These are phyloP conservation scores for Purshia tridentata DNA, from an alignment of 306 rosid species.

Conservation along the genomic window DNA sequence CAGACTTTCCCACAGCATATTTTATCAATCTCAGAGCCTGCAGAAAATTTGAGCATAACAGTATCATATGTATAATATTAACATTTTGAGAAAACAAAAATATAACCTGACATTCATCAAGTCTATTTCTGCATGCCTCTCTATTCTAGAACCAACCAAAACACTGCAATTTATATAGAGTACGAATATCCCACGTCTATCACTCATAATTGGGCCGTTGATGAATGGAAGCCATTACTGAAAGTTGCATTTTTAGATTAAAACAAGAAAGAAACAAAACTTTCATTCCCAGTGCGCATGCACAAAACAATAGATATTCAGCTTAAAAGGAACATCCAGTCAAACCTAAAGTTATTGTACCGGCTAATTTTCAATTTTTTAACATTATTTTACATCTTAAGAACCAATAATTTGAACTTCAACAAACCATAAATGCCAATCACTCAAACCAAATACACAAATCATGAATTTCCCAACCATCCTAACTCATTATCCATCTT, in stretches of 20 bases:
- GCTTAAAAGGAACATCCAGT: background rate
- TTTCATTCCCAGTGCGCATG: background rate
- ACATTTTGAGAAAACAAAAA: background rate
- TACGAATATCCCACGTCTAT: background rate
- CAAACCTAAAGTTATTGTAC: background rate
- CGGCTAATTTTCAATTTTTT: background rate
- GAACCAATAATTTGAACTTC: background rate
- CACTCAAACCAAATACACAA: background rate
- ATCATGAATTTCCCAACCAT: background rate
- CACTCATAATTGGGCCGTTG: background rate
- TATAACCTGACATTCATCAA: background rate
- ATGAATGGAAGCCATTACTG: background rate
- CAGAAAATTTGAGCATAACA: slow-evolving; percentile 18
- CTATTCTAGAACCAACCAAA: background rate
- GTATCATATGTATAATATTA: slow-evolving; percentile 9
- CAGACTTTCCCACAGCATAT: slow-evolving; percentile 85
- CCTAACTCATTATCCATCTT: background rate
- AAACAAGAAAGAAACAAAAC: too few relatives aligned
- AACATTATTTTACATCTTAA: background rate
- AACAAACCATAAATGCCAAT: background rate
- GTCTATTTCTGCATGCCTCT: background rate
- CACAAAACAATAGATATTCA: background rate
- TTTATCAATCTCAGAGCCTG: slow-evolving; percentile 95
- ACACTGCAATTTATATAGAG: background rate
- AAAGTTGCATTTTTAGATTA: background rate